Base-by-base conservation (phyloP, 257 asterid species). In the Petunia secreta region DNA sequence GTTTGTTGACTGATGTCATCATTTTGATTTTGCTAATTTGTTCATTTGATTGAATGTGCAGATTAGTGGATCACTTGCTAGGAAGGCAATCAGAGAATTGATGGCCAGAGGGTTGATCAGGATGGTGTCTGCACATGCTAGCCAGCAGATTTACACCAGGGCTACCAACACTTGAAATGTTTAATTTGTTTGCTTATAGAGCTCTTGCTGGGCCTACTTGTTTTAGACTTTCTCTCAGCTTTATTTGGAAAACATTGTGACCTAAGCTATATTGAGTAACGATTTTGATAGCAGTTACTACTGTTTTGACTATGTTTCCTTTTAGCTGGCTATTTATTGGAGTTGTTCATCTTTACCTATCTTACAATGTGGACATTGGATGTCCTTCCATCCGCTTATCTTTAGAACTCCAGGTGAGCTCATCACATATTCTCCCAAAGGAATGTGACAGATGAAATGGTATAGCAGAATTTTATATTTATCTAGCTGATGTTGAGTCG, bases 141-240 rank as follows among this genome's bases (percentile, higher is more conserved):
- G 98, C 90, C 98, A 94, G 87, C 97, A 91, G 89, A 92, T 94
- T 8, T 92, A 91, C 88, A 94, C 97, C n/a, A 85, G 97, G 80
- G 97, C 97, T 48, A 94, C 98, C 4, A 90, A 94, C 89, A 91
- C 98, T 82, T 94, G 84, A 84, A 86, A 54, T 63, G 66, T 44
- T 57, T 6, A 6, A 4, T 73, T 60, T 63, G 36, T 63, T 68
- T 52, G 25, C 65, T 77, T 85, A 46, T 66, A 8, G 79, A 41
- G 40, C 63, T 50, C 62, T 50, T 73, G 46, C 92, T 50, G 78
- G 62, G 78, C 13, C 54, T 48, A 1, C 63, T 36, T 73, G 43
- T 50, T 73, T 73, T 73, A 50, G 63, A 73, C 59, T 34, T 73
- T 34, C 34, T 52, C 63, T 89, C 68, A 67, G 62, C 36, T 73